Conservation (phyloP, 2,329 filamentous ascomycete genomes). For the Alternaria novae-zelandiae region DNA sequence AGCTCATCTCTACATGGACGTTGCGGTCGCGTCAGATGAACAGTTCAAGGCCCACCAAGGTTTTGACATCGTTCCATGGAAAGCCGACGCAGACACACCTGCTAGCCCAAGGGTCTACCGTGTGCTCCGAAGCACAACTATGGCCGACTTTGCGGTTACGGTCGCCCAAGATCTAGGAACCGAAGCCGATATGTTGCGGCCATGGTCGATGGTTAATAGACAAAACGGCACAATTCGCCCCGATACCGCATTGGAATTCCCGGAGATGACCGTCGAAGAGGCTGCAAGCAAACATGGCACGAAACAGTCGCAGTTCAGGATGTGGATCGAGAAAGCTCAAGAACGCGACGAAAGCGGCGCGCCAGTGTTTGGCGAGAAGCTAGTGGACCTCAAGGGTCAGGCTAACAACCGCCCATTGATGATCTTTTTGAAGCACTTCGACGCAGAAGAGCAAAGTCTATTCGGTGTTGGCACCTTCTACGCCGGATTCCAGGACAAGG, state of each 20-base stretch:
- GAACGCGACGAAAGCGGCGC: slow-evolving; percentile 73
- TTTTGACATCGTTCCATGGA: slow-evolving; percentile 74
- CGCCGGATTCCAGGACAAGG: slow-evolving; percentile 84
- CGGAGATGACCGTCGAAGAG: slow-evolving; percentile 71
- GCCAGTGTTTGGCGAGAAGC: slow-evolving; percentile 72
- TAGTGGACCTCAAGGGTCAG: slow-evolving; percentile 62
- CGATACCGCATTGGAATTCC: slow-evolving; percentile 82
- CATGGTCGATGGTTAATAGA: slow-evolving; percentile 98
- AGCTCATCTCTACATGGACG: slow-evolving; percentile 87
- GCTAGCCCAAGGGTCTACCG: slow-evolving; percentile 76
- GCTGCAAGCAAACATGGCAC: slow-evolving; percentile 72
- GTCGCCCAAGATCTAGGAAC: slow-evolving; percentile 74
- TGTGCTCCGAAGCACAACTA: slow-evolving; percentile 74
- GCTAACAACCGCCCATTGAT: slow-evolving; percentile 68
- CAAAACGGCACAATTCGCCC: slow-evolving; percentile 97
- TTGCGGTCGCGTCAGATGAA: slow-evolving; percentile 80
- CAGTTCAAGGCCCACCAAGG: slow-evolving; percentile 83
- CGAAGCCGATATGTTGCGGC: slow-evolving; percentile 73
- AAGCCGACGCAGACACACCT: slow-evolving; percentile 63
- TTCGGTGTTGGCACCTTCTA: slow-evolving; percentile 83
- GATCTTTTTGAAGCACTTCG: slow-evolving; percentile 92
- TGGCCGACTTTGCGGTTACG: slow-evolving; percentile 74
- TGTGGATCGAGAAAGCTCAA: slow-evolving; percentile 82
- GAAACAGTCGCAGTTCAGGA: slow-evolving; percentile 70
- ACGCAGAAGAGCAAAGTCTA: slow-evolving; percentile 76